A percentile compares a stretch with the other conserved stretches of the same genome.
These are phyloP conservation scores for Umbelopsis sp. DNA, from an alignment of 192 early-diverging fungal species.

Conservation along the genomic window DNA sequence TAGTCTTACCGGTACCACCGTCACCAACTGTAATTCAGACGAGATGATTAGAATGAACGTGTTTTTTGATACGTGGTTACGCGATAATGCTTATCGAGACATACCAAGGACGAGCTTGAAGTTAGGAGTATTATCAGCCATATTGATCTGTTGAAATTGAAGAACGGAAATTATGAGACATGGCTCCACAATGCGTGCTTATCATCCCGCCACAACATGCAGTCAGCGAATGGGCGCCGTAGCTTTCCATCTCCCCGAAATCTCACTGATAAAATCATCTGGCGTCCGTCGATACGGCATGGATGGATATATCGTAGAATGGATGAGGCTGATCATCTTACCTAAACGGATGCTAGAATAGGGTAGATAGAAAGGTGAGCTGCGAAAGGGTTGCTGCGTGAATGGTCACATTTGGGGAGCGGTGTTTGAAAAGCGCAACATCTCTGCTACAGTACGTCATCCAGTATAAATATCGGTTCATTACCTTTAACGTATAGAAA, in stretches of 20 bases:
- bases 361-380: slow-evolving; percentile 16
- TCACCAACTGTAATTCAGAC: slow-evolving; percentile 75
- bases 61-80: no score
- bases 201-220: background rate
- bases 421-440: background rate
- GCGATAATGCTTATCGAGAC: background rate
- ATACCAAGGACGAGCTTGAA: slow-evolving; percentile 93
- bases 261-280: no score
- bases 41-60: background rate
- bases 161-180: background rate
- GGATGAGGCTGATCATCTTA: slow-evolving; percentile 11
- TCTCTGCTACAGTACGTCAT: background rate
- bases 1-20: slow-evolving; percentile 99
- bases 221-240: background rate
- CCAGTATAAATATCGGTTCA: background rate
- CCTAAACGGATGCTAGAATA: slow-evolving; percentile 21
- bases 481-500: background rate
- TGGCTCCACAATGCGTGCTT: background rate
- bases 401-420: slow-evolving; percentile 13
- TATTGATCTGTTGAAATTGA: slow-evolving; percentile 10
- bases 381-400: background rate
- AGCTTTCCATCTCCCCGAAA: background rate
- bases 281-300: no score
- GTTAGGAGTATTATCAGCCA: slow-evolving; percentile 57
- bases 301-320: slow-evolving; percentile 9